These are phyloP conservation scores for Austroboletus eburneus DNA, from an alignment of 768 basidiomycete species.

Conservation along the genomic window DNA sequence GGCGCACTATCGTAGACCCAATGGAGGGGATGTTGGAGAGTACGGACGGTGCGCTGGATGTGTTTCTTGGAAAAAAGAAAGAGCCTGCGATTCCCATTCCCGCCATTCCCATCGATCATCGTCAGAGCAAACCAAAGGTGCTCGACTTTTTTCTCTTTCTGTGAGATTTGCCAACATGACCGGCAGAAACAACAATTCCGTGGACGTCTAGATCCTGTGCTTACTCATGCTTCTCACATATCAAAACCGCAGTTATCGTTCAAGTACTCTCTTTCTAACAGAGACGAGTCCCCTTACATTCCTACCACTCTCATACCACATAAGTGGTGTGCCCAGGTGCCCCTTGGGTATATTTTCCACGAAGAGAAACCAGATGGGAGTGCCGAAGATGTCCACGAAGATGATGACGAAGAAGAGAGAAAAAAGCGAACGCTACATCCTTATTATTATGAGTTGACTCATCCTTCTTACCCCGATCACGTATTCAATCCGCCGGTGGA, in stretches of 20 bases:
- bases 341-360: slow-evolving; percentile 60
- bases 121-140: slow-evolving; percentile 32
- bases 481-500: slow-evolving; percentile 51
- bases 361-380: slow-evolving; percentile 26
- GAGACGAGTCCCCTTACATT: slow-evolving; percentile 53
- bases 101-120: slow-evolving; percentile 21
- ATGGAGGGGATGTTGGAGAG: slow-evolving; percentile 84
- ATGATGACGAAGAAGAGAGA: slow-evolving; percentile 17
- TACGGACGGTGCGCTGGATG: slow-evolving; percentile 82
- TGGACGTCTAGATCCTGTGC: slow-evolving; percentile 51
- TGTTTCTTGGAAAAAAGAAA: slow-evolving; percentile 67
- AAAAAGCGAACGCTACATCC: slow-evolving; percentile 51
- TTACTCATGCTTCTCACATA: slow-evolving; percentile 73
- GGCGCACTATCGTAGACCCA: slow-evolving; percentile 70
- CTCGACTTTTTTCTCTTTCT: neutral
- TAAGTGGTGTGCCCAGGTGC: slow-evolving; percentile 83
- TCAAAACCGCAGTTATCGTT: slow-evolving; percentile 82
- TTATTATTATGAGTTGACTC: slow-evolving; percentile 80
- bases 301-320: slow-evolving; percentile 53
- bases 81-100: slow-evolving; percentile 61
- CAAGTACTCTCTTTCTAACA: slow-evolving; percentile 55
- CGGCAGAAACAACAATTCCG: slow-evolving; percentile 34
- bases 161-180: slow-evolving; percentile 7
- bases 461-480: slow-evolving; percentile 65
- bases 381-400: slow-evolving; percentile 9